Conservation (phyloP, 352 stramenopile genomes). For the Thalassiosira mediterranea region DNA sequence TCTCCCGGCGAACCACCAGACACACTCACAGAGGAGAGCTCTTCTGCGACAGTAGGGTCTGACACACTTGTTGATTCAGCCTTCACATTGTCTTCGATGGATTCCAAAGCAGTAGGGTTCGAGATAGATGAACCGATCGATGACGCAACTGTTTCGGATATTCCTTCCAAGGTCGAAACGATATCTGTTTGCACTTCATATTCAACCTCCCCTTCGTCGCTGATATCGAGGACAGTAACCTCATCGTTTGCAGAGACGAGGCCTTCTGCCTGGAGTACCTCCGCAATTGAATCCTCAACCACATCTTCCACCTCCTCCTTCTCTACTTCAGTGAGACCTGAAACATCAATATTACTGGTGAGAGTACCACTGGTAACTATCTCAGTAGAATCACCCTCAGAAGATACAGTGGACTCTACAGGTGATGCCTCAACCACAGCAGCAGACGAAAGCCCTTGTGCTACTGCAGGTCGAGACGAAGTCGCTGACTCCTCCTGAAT, state of each 20-base stretch:
- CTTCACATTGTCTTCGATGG: neutral
- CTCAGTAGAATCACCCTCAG: too few species aligned
- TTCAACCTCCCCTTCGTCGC: constrained; percentile 14
- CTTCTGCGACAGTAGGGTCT: neutral
- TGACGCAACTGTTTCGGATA: neutral
- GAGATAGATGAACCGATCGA: neutral
- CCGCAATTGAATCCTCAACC: constrained; percentile 22
- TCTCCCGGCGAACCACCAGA: constrained; percentile 2
- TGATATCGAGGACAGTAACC: constrained; percentile 36
- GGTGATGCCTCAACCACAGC: too few species aligned
- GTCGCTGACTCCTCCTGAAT: neutral
- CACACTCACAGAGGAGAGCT: constrained; percentile 5
- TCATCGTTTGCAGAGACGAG: constrained; percentile 15
- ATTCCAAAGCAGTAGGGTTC: constrained; percentile 4
- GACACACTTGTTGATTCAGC: neutral
- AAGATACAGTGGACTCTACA: too few species aligned
- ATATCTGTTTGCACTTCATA: constrained; percentile 37
- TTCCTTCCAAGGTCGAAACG: constrained; percentile 4
- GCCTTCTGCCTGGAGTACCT: constrained; percentile 15
- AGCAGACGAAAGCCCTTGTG: neutral
- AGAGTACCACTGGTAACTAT: too few species aligned
- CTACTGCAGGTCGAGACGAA: neutral
- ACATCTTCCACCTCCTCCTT: constrained; percentile 11
- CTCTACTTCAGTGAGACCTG: constrained; percentile 6
- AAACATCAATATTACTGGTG: constrained; percentile 13